These are phyloP conservation scores for Trichoderma parareesei DNA, from an alignment of 495 filamentous ascomycete genomes.

Conservation along the genomic window DNA sequence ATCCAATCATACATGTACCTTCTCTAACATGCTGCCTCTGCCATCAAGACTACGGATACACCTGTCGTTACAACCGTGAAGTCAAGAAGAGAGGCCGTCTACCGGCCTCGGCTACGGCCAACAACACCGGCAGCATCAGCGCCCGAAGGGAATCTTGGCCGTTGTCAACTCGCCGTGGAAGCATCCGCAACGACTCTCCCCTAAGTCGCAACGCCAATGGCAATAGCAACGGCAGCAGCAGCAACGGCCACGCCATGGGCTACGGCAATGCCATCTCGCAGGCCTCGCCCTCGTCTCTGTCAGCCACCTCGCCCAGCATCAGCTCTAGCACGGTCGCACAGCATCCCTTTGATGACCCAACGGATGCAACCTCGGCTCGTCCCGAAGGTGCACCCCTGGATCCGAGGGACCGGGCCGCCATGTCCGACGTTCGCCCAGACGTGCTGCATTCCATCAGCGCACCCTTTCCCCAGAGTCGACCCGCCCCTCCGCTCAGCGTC, in stretches of 20 bases:
- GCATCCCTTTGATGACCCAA: neutral
- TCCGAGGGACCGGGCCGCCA: neutral
- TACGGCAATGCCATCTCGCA: neutral
- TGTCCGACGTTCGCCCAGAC: neutral
- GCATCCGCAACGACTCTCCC: neutral
- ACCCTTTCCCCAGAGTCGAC: neutral
- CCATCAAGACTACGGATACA: slow-evolving; percentile 13
- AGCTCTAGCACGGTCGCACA: neutral
- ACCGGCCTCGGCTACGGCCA: slow-evolving; percentile 3
- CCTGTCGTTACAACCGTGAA: slow-evolving; percentile 14
- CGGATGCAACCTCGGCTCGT: neutral
- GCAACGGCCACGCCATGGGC: neutral
- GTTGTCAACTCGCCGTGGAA: neutral
- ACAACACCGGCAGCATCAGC: neutral
- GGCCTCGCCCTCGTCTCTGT: neutral
- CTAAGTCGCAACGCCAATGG: neutral
- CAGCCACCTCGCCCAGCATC: slow-evolving; percentile 1
- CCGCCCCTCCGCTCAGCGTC: slow-evolving; percentile 1
- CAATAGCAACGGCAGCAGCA: neutral
- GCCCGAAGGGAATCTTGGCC: neutral
- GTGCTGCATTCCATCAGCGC: neutral
- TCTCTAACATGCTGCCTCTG: neutral
- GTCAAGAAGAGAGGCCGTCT: slow-evolving; percentile 14
- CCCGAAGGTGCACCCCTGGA: neutral
- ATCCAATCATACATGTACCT: neutral